These are phyloP conservation scores for Citeromyces hawaiiensis DNA, from an alignment of 1,139 yeast species.

Conservation along the genomic window DNA sequence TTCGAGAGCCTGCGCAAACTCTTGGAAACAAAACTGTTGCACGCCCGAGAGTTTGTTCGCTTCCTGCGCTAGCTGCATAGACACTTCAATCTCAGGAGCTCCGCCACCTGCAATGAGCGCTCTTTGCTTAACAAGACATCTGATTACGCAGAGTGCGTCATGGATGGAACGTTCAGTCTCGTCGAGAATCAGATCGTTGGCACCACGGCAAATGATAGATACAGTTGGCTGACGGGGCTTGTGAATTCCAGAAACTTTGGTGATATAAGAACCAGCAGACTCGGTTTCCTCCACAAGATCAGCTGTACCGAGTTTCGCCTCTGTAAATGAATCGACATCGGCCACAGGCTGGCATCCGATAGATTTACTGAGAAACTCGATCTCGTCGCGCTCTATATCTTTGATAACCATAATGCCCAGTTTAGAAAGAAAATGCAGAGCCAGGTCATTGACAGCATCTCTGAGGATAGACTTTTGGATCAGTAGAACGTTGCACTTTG, in stretches of 20 bases:
- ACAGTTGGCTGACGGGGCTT: constrained; percentile 58
- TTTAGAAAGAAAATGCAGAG: constrained; percentile 87
- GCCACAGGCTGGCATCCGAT: constrained; percentile 95
- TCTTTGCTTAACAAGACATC: constrained; percentile 88
- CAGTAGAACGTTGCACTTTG: constrained; percentile 88
- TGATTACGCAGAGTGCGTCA: constrained; percentile 92
- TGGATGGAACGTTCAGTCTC: constrained; percentile 96
- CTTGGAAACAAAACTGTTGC: constrained; percentile 90
- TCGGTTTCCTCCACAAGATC: constrained; percentile 89
- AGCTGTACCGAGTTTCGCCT: constrained; percentile 84
- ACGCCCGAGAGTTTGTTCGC: constrained; percentile 73
- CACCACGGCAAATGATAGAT: constrained; percentile 89
- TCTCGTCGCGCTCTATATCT: constrained; percentile 94
- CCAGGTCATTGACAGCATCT: constrained; percentile 95
- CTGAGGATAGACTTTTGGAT: constrained; percentile 91
- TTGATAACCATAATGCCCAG: constrained; percentile 87
- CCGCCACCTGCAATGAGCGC: constrained; percentile 99
- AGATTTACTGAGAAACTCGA: constrained; percentile 85
- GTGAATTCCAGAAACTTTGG: constrained; percentile 82
- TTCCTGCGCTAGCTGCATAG: constrained; percentile 70
- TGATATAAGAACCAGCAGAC: constrained; percentile 85
- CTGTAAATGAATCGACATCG: constrained; percentile 83
- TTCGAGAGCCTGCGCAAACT: constrained; percentile 91
- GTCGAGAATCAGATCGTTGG: constrained; percentile 77
- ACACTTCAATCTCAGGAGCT: constrained; percentile 93